Evolutionary conservation across 805 yeast genomes (phyloP), one percentile per base, ranked within the genome.

Genomic region (Wickerhamiella dianesei): DNA sequence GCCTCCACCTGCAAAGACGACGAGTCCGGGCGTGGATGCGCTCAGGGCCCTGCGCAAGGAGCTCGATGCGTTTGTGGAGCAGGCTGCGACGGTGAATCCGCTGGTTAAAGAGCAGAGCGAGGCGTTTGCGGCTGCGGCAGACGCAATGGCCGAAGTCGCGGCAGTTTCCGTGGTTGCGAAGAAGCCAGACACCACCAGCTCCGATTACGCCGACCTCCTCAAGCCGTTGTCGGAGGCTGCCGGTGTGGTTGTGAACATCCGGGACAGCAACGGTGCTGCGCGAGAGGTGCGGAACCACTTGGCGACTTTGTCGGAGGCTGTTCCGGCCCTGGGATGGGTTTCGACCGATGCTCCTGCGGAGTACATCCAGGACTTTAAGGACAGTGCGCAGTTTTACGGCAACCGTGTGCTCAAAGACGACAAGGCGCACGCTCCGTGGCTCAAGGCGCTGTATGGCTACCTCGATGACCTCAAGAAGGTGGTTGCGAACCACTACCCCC

Each of bases 311-410:
- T 76, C 87, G 21, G 97, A 92, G 61, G 96, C 95, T 44, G 76
- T 82, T 8, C 87, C 95, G 9, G 85, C 83, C 4, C 70, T 88
- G 46, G 94, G 95, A 20, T 92, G 99, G 99, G 74, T 89, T 51
- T 77, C 84, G 17, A 74, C 76, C 4, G 76, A 72, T 3, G 77
- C 85, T 3, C 95, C 96, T 1, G 76, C 82, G 14, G 57, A 57
- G 6, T 75, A 72, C 53, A 74, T 92, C 48, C 76, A 82, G 3
- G 96, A 88, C 53, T 83, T 79, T 66, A 83, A 81, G 60, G 98
- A 92, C 59, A 77, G 94, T 18, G 83, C 95, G 35, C 89, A 82
- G 62, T 92, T 92, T 66, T 92, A 96, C 87, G 75, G 94, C 9
- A 88, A 92, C 66, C 76, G 95, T 56, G 80, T 89, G 40, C 66